Percentiles rank a stretch among this genome's conserved stretches.
Conservation (phyloP, 2,329 filamentous ascomycete genomes). For the Arthrobotrys sphaeroides region DNA sequence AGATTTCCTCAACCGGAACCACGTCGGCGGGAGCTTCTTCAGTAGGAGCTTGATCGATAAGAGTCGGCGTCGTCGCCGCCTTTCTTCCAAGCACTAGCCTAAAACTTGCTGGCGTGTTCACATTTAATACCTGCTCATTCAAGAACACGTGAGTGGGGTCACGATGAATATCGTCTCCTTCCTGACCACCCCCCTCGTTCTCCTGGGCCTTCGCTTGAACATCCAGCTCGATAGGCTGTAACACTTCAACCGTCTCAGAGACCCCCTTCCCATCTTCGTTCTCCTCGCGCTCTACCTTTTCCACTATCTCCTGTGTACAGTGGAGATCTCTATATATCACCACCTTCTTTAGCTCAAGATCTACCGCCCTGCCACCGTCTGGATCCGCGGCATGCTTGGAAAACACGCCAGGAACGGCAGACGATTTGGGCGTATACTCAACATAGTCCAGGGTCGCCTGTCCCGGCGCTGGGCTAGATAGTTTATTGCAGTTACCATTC, state of each 20-base stretch:
- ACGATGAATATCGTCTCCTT: not conserved
- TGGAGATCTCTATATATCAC: conserved; percentile 38
- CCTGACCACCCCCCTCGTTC: not conserved
- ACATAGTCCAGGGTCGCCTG: conserved; percentile 41
- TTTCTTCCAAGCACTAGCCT: conserved; percentile 34
- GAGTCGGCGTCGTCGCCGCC: not conserved
- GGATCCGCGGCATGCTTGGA: conserved; percentile 13
- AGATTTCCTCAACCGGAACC: not conserved
- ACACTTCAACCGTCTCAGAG: conserved; percentile 6
- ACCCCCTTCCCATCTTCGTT: conserved; percentile 2
- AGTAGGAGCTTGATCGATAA: not conserved
- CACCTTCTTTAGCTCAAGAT: conserved; percentile 33
- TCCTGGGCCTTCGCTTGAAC: conserved; percentile 6
- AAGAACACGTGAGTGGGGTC: conserved; percentile 21
- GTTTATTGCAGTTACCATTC: conserved; percentile 49
- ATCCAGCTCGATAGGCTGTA: conserved; percentile 26
- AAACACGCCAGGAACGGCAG: conserved; percentile 8
- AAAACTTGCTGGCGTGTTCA: conserved; percentile 41
- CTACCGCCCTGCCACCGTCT: conserved; percentile 23
- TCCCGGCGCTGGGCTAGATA: conserved; percentile 32
- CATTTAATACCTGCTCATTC: conserved; percentile 19
- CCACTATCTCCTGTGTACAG: conserved; percentile 28
- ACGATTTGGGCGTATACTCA: conserved; percentile 19
- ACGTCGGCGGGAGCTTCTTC: not conserved
- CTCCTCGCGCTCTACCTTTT: not conserved